Conservation (phyloP, 2,329 filamentous ascomycete species). For the Tympanopsis confertula region DNA sequence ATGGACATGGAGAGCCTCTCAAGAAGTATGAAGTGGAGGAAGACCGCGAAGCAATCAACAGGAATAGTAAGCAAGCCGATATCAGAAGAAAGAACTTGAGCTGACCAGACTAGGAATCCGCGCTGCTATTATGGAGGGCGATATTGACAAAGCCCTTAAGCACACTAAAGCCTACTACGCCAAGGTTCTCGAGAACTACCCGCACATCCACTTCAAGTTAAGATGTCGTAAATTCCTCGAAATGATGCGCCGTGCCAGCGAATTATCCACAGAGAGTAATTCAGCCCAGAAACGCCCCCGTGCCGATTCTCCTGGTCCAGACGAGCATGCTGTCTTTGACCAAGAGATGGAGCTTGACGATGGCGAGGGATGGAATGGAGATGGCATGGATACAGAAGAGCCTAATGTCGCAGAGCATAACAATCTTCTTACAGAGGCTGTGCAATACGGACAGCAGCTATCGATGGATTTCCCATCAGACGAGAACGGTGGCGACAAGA, state of each 20-base stretch:
- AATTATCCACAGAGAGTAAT: constrained; percentile 40
- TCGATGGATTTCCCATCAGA: constrained; percentile 47
- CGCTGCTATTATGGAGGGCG: constrained; percentile 75
- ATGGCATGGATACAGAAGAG: constrained; percentile 2
- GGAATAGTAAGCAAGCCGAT: constrained; percentile 55
- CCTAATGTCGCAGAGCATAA: background rate
- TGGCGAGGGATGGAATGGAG: constrained; percentile 5
- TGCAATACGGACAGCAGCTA: constrained; percentile 50
- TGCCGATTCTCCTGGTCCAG: constrained; percentile 22
- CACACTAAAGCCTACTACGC: constrained; percentile 70
- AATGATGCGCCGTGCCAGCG: constrained; percentile 70
- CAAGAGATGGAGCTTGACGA: constrained; percentile 45
- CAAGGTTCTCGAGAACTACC: constrained; percentile 66
- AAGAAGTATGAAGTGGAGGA: constrained; percentile 59
- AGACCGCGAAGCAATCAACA: constrained; percentile 73
- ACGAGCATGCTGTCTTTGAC: constrained; percentile 29
- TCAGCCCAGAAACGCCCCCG: constrained; percentile 22
- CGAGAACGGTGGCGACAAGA: constrained; percentile 39
- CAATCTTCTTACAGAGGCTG: constrained; percentile 16
- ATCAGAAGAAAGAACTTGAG: background rate
- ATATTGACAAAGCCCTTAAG: constrained; percentile 83
- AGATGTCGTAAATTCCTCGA: constrained; percentile 89
- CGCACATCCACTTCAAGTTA: constrained; percentile 77
- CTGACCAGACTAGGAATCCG: constrained; percentile 55
- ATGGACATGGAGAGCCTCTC: constrained; percentile 37